Evolutionary conservation across 2,329 filamentous ascomycete genomes (phyloP).

Genomic region (Xylariaceae sp.): DNA sequence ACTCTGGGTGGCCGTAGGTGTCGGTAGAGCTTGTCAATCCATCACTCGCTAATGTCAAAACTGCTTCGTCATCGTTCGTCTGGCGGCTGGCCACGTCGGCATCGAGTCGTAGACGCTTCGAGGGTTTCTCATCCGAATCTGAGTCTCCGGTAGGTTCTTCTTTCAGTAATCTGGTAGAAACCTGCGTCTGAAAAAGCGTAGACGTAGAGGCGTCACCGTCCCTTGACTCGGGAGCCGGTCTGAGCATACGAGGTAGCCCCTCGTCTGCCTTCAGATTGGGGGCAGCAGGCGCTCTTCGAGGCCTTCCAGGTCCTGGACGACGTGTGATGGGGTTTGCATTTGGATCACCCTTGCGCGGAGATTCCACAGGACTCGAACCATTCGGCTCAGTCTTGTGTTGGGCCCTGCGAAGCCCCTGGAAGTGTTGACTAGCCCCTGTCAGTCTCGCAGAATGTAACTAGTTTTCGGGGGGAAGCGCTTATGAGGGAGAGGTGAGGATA

Average conservation of each 20-base stretch:
- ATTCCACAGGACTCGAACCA: constrained; percentile 31
- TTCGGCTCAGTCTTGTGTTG: constrained; percentile 48
- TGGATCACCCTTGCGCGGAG: constrained; percentile 42
- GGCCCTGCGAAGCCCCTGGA: constrained; percentile 52
- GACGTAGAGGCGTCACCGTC: constrained; percentile 6
- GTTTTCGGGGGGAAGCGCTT: neutral
- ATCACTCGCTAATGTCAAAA: constrained; percentile 29
- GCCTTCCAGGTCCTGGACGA: constrained; percentile 52
- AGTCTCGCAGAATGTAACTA: constrained; percentile 11
- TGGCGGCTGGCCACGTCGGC: constrained; percentile 22
- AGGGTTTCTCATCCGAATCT: constrained; percentile 28
- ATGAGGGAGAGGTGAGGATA: neutral
- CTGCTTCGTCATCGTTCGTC: constrained; percentile 27
- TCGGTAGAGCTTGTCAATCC: constrained; percentile 24
- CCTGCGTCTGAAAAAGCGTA: constrained; percentile 3
- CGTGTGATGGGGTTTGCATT: constrained; percentile 55
- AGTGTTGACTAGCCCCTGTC: constrained; percentile 47
- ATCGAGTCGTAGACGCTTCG: constrained; percentile 31
- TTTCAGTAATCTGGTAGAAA: constrained; percentile 16
- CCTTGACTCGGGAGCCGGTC: constrained; percentile 11
- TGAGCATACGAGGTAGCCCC: constrained; percentile 4
- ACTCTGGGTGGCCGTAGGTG: constrained; percentile 28
- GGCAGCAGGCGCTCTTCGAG: constrained; percentile 41
- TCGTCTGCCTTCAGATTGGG: constrained; percentile 14
- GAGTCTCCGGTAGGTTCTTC: constrained; percentile 20